Evolutionary conservation across 2,329 filamentous ascomycete genomes (phyloP), one percentile per base, ranked within the genome.

Genomic region (Paecilomyces variotii): DNA sequence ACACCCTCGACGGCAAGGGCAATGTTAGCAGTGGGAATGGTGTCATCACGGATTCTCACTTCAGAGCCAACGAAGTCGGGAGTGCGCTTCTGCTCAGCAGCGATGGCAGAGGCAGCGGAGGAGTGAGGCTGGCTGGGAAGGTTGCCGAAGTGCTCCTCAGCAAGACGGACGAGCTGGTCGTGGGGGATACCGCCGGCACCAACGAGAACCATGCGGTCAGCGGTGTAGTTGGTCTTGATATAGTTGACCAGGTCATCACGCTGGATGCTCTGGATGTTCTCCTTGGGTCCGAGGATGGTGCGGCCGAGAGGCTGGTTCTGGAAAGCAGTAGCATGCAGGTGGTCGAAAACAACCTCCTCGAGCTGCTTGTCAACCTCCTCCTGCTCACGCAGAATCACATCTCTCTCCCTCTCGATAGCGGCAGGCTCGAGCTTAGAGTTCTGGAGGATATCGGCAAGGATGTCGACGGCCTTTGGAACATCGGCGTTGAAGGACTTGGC

Each of bases 281-380:
- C 87, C 80, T 91, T 92, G 68, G 94, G 94, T 67, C 94, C 94
- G 64, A 99, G 86, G 76, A 99, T 99, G 69, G 94, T 99, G 76
- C 94, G 92, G 78, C 94, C 94, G 61, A 99, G 87, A 63, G 94
- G 89, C 82, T 99, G 94, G 75, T 87, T 84, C 82, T 97, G 92
- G 87, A 90, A 99, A 71, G 94, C 95, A 68, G 94, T 99, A 72
- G 94, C 93, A 80, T 99, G 94, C 60, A 99, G 84, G 80, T 99
- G 94, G 81, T 99, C 94, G 73, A 99, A 99, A 61, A 99, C 95
- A 67, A 99, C 94, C 81, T 99, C 94, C 82, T 99, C 95, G 60
- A 97, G 83, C 82, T 97, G 93, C 86, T 99, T 99, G 85, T 99
- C 94, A 67, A 99, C 95, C 84, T 99, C 94, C 81, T 99, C 94